phyloP scores from a whole-genome alignment of 495 filamentous ascomycete species.

The Talaromyces proteolyticus region DNA sequence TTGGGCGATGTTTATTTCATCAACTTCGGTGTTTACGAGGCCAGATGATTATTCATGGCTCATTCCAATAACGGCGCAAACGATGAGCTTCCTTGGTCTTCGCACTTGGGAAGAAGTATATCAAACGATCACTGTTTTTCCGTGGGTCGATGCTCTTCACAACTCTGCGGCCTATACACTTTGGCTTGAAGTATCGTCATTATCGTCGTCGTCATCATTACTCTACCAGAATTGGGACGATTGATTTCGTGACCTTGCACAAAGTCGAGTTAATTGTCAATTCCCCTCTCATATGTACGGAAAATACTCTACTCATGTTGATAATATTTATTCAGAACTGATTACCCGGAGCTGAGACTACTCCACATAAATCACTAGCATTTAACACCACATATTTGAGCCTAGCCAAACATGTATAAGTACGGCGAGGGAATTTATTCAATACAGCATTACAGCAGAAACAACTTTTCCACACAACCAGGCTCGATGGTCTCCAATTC shows the following conservation, averaged over 20 bases:
- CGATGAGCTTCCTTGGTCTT: background rate
- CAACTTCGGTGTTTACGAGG: background rate
- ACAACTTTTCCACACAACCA: constrained; percentile 5
- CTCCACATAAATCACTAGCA: no score
- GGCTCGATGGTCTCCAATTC: constrained; percentile 13
- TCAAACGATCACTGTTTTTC: background rate
- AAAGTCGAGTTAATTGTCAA: no score
- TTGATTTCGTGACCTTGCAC: no score
- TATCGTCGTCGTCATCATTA: background rate
- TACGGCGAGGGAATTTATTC: background rate
- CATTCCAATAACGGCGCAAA: background rate
- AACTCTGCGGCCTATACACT: background rate
- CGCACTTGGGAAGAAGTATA: background rate
- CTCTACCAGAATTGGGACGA: background rate
- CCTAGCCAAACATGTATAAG: background rate
- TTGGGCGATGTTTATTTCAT: constrained; percentile 1
- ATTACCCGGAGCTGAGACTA: no score
- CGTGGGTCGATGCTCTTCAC: constrained; percentile 1
- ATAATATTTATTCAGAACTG: no score
- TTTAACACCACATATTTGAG: no score
- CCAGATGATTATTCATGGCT: background rate
- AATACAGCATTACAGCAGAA: no score
- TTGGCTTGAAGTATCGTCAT: background rate
- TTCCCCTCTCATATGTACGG: no score
- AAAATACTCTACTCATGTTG: no score